Evolutionary conservation across 2,329 filamentous ascomycete genomes (phyloP).

Genomic region (Cladophialophora immunda): DNA sequence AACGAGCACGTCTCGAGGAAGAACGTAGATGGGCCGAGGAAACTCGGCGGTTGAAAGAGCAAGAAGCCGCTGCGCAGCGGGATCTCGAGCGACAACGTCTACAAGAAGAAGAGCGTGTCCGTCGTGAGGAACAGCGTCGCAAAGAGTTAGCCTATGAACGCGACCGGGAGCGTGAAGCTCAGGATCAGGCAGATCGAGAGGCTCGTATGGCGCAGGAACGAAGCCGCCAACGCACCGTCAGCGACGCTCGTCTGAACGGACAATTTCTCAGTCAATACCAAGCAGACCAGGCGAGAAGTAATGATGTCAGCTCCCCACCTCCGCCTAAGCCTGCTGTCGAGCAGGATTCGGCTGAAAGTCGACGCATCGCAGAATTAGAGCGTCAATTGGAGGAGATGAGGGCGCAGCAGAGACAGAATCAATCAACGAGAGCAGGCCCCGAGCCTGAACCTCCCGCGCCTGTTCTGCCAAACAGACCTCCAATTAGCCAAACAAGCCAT

Average conservation of each 20-base stretch:
- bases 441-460: slow-evolving; percentile 23
- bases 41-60: slow-evolving; percentile 48
- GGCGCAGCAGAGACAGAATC: slow-evolving; percentile 65
- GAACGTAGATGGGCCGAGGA: slow-evolving; percentile 59
- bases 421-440: neutral
- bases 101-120: slow-evolving; percentile 55
- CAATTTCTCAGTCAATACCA: slow-evolving; percentile 90
- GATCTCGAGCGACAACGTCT: slow-evolving; percentile 63
- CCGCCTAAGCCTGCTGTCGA: slow-evolving; percentile 48
- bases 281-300: slow-evolving; percentile 66
- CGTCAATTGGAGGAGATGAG: slow-evolving; percentile 72
- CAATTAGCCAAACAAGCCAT: slow-evolving; percentile 54
- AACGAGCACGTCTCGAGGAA: slow-evolving; percentile 54
- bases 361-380: slow-evolving; percentile 82
- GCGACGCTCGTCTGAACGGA: slow-evolving; percentile 76
- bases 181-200: slow-evolving; percentile 77
- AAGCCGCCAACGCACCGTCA: slow-evolving; percentile 65
- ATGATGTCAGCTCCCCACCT: slow-evolving; percentile 40
- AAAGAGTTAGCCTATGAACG: slow-evolving; percentile 66
- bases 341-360: slow-evolving; percentile 60
- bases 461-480: slow-evolving; percentile 28
- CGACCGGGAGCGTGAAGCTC: slow-evolving; percentile 67
- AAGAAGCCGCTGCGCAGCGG: slow-evolving; percentile 56
- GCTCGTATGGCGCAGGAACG: slow-evolving; percentile 73
- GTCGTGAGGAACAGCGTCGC: slow-evolving; percentile 57